A percentile compares a stretch with the other conserved stretches of the same genome.
Conservation (phyloP, 805 yeast genomes). For the Starmerella stigmatis region DNA sequence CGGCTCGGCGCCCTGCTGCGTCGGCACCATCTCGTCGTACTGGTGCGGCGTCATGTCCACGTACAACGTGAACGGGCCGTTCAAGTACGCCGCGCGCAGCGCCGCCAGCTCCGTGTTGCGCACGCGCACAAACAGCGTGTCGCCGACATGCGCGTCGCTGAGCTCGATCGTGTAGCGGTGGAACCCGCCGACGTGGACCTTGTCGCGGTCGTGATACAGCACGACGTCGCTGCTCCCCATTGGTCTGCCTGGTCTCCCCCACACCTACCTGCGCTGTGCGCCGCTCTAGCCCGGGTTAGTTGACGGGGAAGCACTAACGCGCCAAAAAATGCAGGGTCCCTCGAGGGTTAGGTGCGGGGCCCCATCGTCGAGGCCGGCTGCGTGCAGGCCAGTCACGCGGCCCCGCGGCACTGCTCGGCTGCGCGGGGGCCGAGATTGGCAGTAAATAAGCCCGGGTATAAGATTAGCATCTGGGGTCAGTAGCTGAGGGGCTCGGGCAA, state of each 20-base stretch:
- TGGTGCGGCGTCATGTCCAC: slow-evolving; percentile 66
- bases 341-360: too few relatives aligned
- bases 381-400: too few relatives aligned
- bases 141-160: slow-evolving; percentile 8
- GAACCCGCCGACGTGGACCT: slow-evolving; percentile 41
- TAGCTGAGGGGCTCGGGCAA: too few relatives aligned
- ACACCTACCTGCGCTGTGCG: too few relatives aligned
- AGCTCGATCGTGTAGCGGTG: slow-evolving; percentile 47
- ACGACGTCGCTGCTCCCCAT: slow-evolving; percentile 9
- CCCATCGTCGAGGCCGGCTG: too few relatives aligned
- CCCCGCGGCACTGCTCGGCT: too few relatives aligned
- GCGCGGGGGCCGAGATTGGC: too few relatives aligned
- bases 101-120: slow-evolving; percentile 64
- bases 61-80: slow-evolving; percentile 83
- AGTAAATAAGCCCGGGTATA: too few relatives aligned
- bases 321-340: too few relatives aligned
- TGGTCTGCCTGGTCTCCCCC: neutral
- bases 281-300: too few relatives aligned
- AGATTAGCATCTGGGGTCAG: too few relatives aligned
- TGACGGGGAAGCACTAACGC: too few relatives aligned
- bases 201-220: slow-evolving; percentile 20
- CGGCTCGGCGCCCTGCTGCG: slow-evolving; percentile 27
- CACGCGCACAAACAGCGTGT: slow-evolving; percentile 36
- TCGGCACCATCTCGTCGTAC: slow-evolving; percentile 37
- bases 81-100: slow-evolving; percentile 68